Base-by-base conservation (phyloP, 2,329 filamentous ascomycete species). In the Microsporum ferrugineum region DNA sequence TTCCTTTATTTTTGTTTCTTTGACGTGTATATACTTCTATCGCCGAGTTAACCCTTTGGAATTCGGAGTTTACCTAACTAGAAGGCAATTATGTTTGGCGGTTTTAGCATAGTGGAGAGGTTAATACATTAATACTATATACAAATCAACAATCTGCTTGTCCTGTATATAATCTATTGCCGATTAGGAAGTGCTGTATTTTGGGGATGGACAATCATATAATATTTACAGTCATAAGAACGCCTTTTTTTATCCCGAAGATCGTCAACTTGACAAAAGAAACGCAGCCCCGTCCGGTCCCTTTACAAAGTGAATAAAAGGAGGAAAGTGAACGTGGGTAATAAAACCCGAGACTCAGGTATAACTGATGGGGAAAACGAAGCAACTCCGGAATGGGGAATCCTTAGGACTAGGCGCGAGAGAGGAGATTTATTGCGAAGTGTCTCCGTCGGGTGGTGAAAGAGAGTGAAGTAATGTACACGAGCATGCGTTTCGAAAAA, bases 21-120 rank as follows among this genome's bases (percentile, higher is more conserved):
- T n/a, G 14, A 65, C 14, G 45, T 51, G 31, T 62, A 38, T 68
- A 67, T 55, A 65, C 63, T 34, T 67, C 14, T 8, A 14, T 5
- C 23, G 10, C 23, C 6, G 39, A 29, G 23, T 10, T 10, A 29
- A 33, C 27, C 23, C 38, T 57, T 4, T 51, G 23, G 45, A 27
- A 49, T 12, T 49, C 45, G 10, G 45, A 2, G 45, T 29, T 31
- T 31, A 29, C 39, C 39, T 51, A n/a, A 23, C 14, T 14, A 10
- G 27, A 29, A 31, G 45, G 43, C 43, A 27, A 14, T 12, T 7
- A 14, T 39, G 45, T 23, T 51, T 51, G 45, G 45, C 10, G 31
- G 23, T 3, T 51, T 29, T 8, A 29, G 23, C 6, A 47, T 23
- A 47, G 43, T 23, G 43, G 2, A 3, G 27, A 10, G 5, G 31